These are phyloP conservation scores for Cercophora sp. DNA, from an alignment of 495 filamentous ascomycete species.

Conservation along the genomic window DNA sequence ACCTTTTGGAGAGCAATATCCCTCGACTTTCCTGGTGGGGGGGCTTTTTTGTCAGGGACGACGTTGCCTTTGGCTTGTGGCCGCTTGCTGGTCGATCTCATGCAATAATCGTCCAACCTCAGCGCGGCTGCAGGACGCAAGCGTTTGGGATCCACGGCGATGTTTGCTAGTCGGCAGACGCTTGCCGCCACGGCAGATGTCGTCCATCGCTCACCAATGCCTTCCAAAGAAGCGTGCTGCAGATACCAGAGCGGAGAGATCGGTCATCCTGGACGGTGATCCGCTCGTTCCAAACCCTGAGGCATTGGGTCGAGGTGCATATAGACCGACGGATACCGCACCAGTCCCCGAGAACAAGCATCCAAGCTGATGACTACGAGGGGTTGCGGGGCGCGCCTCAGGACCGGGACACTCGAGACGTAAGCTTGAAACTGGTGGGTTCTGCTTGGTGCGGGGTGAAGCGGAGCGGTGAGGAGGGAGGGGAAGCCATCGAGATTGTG, in stretches of 20 bases:
- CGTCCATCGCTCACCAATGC: not conserved
- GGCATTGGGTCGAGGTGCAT: not conserved
- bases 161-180: not conserved
- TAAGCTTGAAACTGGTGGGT: constrained; percentile 12
- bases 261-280: constrained; percentile 3
- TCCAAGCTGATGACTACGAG: no score
- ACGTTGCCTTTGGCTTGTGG: not conserved
- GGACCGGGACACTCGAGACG: constrained; percentile 8
- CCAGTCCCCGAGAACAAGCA: not conserved
- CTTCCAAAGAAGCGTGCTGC: no score
- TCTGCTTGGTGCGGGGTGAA: not conserved
- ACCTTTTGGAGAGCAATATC: no score
- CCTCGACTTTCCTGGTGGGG: no score
- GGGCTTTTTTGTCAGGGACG: no score
- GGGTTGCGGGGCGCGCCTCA: no score
- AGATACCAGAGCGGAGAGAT: no score
- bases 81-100: constrained; percentile 9
- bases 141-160: not conserved
- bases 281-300: not conserved
- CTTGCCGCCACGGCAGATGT: constrained; percentile 9
- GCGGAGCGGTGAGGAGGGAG: not conserved
- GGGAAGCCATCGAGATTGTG: not conserved
- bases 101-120: constrained; percentile 10
- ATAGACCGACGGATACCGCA: not conserved
- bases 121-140: constrained; percentile 5